phyloP scores from a whole-genome alignment of 2,329 filamentous ascomycete species.

The Penicillium sumatraense region DNA sequence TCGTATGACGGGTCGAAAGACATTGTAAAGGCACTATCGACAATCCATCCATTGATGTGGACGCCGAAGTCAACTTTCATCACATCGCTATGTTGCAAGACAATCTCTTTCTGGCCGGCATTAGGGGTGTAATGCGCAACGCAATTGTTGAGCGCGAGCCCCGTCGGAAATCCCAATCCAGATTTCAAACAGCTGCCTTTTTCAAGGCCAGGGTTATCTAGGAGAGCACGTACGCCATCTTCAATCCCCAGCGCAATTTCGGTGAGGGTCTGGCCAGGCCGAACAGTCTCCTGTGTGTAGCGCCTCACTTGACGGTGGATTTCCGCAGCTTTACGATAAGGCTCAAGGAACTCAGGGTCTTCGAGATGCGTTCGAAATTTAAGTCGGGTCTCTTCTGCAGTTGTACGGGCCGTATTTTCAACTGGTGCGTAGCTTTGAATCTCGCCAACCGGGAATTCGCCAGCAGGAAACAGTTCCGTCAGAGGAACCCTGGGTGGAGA shows the following conservation, averaged over 20 bases:
- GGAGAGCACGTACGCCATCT: constrained; percentile 57
- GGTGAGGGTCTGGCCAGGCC: constrained; percentile 55
- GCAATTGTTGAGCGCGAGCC: constrained; percentile 58
- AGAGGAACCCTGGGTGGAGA: constrained; percentile 54
- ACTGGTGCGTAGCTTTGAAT: constrained; percentile 47
- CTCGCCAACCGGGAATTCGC: constrained; percentile 53
- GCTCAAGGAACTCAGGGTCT: constrained; percentile 54
- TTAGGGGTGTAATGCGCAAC: constrained; percentile 64
- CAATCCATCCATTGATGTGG: constrained; percentile 78
- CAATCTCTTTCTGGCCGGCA: constrained; percentile 67
- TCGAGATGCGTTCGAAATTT: constrained; percentile 44
- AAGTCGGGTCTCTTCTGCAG: constrained; percentile 53
- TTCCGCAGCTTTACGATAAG: constrained; percentile 63
- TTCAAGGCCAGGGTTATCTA: constrained; percentile 57
- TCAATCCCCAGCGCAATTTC: constrained; percentile 60
- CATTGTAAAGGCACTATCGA: constrained; percentile 81
- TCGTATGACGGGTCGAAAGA: constrained; percentile 77
- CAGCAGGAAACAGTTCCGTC: constrained; percentile 50
- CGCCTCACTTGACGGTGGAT: constrained; percentile 60
- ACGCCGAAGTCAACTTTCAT: constrained; percentile 85
- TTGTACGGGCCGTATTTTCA: constrained; percentile 53
- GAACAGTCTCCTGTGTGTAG: constrained; percentile 54
- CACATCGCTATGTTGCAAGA: constrained; percentile 74
- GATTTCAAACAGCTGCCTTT: constrained; percentile 56
- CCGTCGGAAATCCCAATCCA: constrained; percentile 62